Conservation (phyloP, 148 eudicot genomes). For the Linanthus parryae region DNA sequence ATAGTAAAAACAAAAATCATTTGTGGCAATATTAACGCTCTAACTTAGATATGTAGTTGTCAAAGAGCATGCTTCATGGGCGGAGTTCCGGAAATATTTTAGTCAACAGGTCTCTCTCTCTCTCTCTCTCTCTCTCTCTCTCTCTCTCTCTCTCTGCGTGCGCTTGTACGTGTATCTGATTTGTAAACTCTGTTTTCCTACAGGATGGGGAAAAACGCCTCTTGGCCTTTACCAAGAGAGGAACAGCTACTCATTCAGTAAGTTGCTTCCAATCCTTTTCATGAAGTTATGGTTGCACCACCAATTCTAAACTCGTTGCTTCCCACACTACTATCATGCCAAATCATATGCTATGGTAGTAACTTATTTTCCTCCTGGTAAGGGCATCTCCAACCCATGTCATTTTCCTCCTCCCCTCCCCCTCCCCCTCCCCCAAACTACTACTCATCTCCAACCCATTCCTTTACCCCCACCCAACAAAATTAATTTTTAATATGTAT, state of each 20-base stretch:
- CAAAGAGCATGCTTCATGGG: constrained; percentile 87
- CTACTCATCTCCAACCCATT: too few species aligned
- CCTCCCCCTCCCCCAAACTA: too few species aligned
- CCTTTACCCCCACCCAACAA: too few species aligned
- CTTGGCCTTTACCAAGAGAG: constrained; percentile 89
- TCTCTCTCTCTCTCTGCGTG: not conserved
- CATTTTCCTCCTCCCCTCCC: too few species aligned
- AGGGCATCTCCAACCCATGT: too few species aligned
- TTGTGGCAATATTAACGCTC: constrained; percentile 27
- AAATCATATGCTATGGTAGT: too few species aligned
- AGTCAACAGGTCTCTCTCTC: constrained; percentile 44
- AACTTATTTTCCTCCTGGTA: too few species aligned
- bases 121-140: constrained; percentile 5
- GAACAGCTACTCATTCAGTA: constrained; percentile 71
- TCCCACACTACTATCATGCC: too few species aligned
- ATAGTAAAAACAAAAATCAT: not conserved
- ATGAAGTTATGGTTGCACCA: too few species aligned
- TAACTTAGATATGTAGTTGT: constrained; percentile 77
- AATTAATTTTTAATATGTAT: too few species aligned
- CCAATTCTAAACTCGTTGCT: too few species aligned
- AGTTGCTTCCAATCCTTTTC: constrained; percentile 28
- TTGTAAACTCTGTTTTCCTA: constrained; percentile 1
- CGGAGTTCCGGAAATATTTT: constrained; percentile 74
- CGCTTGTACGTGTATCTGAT: constrained; percentile 1
- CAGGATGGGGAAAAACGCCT: constrained; percentile 85